These are phyloP conservation scores for Komagataella pseudopastoris DNA, from an alignment of 805 yeast species.

Conservation along the genomic window DNA sequence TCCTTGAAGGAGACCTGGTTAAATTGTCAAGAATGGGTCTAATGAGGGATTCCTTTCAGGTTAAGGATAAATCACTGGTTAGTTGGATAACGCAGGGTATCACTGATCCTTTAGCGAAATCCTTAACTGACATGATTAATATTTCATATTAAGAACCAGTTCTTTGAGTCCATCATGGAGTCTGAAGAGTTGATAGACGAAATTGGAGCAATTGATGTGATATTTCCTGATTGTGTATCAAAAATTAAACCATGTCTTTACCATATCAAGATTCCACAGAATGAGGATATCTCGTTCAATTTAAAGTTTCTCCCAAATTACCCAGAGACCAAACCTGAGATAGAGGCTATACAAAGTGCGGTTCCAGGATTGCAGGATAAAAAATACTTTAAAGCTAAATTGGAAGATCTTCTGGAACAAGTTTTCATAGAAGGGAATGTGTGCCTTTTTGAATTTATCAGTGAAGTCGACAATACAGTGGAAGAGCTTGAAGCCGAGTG, in stretches of 20 bases:
- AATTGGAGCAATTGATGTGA: slow-evolving; percentile 72
- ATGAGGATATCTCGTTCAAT: slow-evolving; percentile 45
- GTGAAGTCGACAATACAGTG: slow-evolving; percentile 47
- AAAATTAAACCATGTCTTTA: slow-evolving; percentile 21
- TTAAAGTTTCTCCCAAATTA: slow-evolving; percentile 60
- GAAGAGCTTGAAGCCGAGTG: slow-evolving; percentile 9
- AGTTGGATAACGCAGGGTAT: no score
- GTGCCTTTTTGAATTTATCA: slow-evolving; percentile 64
- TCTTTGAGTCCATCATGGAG: slow-evolving; percentile 3
- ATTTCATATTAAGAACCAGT: background rate
- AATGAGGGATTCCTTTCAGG: no score
- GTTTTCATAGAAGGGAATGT: slow-evolving; percentile 52
- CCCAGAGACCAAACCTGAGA: slow-evolving; percentile 51
- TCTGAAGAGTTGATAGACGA: slow-evolving; percentile 55
- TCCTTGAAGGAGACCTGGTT: background rate
- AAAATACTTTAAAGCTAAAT: slow-evolving; percentile 23
- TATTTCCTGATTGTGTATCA: slow-evolving; percentile 55
- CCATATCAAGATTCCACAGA: slow-evolving; percentile 45
- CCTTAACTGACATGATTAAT: background rate
- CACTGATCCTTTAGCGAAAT: background rate
- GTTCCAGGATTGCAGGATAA: slow-evolving; percentile 16
- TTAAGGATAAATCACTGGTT: no score
- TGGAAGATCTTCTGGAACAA: slow-evolving; percentile 37
- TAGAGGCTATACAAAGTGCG: slow-evolving; percentile 35
- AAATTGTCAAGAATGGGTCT: no score